Base-by-base conservation (phyloP, 306 rosid species). In the Senna tora region DNA sequence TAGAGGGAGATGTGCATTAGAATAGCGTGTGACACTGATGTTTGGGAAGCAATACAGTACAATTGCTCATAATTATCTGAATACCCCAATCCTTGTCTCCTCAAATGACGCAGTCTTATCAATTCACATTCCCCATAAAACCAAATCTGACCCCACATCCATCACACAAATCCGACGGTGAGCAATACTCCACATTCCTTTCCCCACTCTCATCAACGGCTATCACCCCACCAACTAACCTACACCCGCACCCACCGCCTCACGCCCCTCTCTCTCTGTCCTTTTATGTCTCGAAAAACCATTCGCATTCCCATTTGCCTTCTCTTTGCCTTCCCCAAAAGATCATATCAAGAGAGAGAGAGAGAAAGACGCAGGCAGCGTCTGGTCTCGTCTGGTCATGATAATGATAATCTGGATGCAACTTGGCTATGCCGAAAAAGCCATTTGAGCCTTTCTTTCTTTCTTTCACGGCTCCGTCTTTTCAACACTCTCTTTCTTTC, bases 41-140 rank as follows among this genome's bases (percentile, higher is more conserved):
- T 33, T 59, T n/a, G 46, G 53, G 38, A 64, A 6, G 69, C 2
- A 21, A 42, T 64, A 14, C 6, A 11, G 72, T 67, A 67, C 58
- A 52, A 6, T 5, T 30, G 72, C 43, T 66, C 28, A 30, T 19
- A n/a, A 21, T 49, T 10, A 19, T 10, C 47, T 34, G 32, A 17
- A 50, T 9, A 52, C 53, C 76, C 60, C 50, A 64, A 71, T 65
- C 69, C 20, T 36, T 84, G 89, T 84, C 86, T 79, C 88, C 87
- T 70, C 55, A 54, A 45, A 51, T 73, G 90, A 66, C 75, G 80
- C 85, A 88, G 82, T 77, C 79, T 66, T 42, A 54, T 75, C 83
- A 61, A 5, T 36, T 70, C 76, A 87, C 76, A 77, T 70, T 87
- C 43, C 88, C 91, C 46, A 84, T 34, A 66, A 77, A 51, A 42